Evolutionary conservation across 163 green algal species (phyloP), one percentile per base, ranked within the genome.

Genomic region (Scenedesmus sp.): DNA sequence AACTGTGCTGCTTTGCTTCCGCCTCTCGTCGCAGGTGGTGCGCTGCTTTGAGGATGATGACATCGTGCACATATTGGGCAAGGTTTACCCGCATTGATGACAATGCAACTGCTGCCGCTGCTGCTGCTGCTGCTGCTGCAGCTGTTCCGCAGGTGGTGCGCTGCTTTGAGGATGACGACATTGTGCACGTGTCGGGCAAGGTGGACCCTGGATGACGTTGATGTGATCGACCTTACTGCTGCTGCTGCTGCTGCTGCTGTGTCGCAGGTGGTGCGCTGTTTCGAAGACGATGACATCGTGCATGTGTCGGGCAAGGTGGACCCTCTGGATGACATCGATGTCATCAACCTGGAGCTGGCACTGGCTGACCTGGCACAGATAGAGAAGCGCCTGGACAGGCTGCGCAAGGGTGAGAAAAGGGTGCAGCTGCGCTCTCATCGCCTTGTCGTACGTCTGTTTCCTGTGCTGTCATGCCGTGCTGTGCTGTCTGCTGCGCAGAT

Each of bases 341-440:
- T 97, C 60, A 99, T 99, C 94, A 99, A 99, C 94, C 96, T 99
- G 92, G 98, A 99, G 96, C 96, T 99, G 86, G 97, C 96, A 9
- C 95, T 99, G 70, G 94, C 97, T 2, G 98, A 99, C 92, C 94
- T 99, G 62, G 88, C 86, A 8, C 97, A 99, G 91, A 97, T 99
- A 66, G 96, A 98, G 92, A 96, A 97, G 89, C 60, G 97, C 15
- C 70, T 98, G 90, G 95, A 98, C 82, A 90, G 96, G n/a, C 91
- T 99, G 18, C 95, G 94, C 12, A 99, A 99, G 91, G 96, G 95
- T 95, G 92, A 79, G 93, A 10, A 5, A 8, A 54, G 4, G 7
- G 60, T 15, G 62, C 13, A 8, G 34, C 34, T 46, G 34, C 34
- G 34, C 34, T 46, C 34, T 46, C 34, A 46, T 46, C 34, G 34